phyloP scores from a whole-genome alignment of 208 protist genomes.

The Wallacemonas collosoma region DNA sequence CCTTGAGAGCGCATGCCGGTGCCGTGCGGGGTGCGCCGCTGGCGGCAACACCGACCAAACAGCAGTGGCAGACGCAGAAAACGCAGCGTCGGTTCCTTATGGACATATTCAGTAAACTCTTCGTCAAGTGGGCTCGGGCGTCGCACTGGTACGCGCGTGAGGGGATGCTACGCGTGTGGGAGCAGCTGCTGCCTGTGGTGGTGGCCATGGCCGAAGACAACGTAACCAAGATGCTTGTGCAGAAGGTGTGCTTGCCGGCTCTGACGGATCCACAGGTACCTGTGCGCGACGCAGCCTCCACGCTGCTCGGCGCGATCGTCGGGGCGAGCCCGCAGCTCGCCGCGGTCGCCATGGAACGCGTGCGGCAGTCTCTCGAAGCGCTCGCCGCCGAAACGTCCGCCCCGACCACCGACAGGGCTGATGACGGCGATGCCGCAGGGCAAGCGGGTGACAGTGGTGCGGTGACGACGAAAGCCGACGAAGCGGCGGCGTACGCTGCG shows the following conservation, averaged over 20 bases:
- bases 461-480: neutral
- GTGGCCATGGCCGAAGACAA: constrained; percentile 44
- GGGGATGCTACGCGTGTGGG: constrained; percentile 32
- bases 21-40: too few relatives aligned
- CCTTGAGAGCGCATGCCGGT: neutral
- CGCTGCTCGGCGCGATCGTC: constrained; percentile 30
- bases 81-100: constrained; percentile 5
- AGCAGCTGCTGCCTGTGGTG: constrained; percentile 63
- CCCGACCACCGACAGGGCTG: neutral
- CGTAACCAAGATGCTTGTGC: constrained; percentile 15
- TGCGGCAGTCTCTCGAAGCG: constrained; percentile 9
- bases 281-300: constrained; percentile 31
- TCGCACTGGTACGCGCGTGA: constrained; percentile 29
- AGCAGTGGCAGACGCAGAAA: constrained; percentile 12
- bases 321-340: constrained; percentile 24
- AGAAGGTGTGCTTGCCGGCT: constrained; percentile 25
- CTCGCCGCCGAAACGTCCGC: neutral
- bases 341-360: constrained; percentile 29
- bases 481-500: constrained; percentile 37
- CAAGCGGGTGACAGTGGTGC: neutral
- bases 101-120: constrained; percentile 14
- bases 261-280: constrained; percentile 31
- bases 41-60: constrained; percentile 1
- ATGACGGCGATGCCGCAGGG: neutral
- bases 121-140: constrained; percentile 12